Base-by-base conservation (phyloP, 495 filamentous ascomycete genomes). In the Xylaria grammica region DNA sequence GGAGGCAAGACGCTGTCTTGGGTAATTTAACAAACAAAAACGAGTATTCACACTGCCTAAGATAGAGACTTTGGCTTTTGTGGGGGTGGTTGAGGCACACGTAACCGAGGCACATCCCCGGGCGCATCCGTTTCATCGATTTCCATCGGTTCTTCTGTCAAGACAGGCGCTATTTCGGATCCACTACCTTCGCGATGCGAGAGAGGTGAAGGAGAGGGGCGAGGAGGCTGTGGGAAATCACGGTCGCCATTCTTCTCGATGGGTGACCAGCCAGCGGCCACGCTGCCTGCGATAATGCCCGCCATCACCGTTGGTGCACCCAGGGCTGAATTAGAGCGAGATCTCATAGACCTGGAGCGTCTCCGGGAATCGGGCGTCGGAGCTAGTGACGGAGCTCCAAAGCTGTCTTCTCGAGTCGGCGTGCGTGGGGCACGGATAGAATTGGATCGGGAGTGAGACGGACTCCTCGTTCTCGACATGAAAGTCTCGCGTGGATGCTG, bases 271-370 rank as follows among this genome's bases (percentile, higher is more conserved):
- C 91, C 92, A 24, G 81, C 85, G 36, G 86, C 92, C 52, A 97
- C 88, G 76, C 89, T 90, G 55, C 91, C 92, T 38, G 93, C 93
- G 61, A 97, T 88, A 52, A 97, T 87, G 65, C 93, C 93, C 26
- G 93, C 89, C 91, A 91, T 90, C 36, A 93, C 92, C 32, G 91
- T 88, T 4, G 92, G 90, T 2, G 91, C 91, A 10, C 91, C 92
- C 51, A 96, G 85, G 2, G 90, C 87, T 0, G 92, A 96, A 76
- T 93, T 96, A 5, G 92, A 96, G 20, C 93, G 87, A 36, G 93
- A 97, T 61, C 93, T 86, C 34, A 84, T 87, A 66, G 86, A 89
- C 57, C 83, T 84, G 55, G 78, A 81, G 29, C 91, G 85, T 30
- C 84, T 87, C 26, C 90, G 85, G 20, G 90, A 91, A 56, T 94